A percentile compares a stretch with the other conserved stretches of the same genome.
Conservation (phyloP, 495 filamentous ascomycete species). For the Daldinia concentrica region DNA sequence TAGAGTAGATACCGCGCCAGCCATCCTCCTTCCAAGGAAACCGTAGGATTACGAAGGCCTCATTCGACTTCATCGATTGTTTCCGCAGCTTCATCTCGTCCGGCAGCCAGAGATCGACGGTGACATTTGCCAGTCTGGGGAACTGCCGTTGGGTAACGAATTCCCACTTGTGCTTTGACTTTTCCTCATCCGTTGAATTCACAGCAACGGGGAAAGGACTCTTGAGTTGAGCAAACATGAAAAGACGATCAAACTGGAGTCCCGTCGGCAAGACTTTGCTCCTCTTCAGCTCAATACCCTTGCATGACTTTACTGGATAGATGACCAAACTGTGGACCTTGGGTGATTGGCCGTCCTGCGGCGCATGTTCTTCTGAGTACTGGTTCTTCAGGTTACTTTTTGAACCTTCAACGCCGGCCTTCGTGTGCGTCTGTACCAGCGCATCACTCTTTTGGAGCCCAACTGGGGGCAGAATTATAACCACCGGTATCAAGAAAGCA, state of each 20-base stretch:
- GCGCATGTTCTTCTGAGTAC: constrained; percentile 51
- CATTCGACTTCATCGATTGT: constrained; percentile 57
- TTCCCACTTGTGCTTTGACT: constrained; percentile 69
- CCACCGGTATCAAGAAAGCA: constrained; percentile 59
- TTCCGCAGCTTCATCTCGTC: constrained; percentile 64
- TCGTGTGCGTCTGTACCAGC: constrained; percentile 55
- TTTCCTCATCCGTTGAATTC: constrained; percentile 51
- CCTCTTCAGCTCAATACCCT: constrained; percentile 75
- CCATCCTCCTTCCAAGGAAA: constrained; percentile 66
- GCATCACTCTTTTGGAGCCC: constrained; percentile 58
- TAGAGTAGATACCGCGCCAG: constrained; percentile 51
- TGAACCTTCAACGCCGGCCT: constrained; percentile 48
- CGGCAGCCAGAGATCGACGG: constrained; percentile 82
- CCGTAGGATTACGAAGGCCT: constrained; percentile 65
- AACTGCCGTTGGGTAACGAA: constrained; percentile 84
- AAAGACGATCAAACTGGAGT: constrained; percentile 84
- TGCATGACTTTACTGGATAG: constrained; percentile 90
- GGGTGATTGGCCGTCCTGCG: constrained; percentile 35
- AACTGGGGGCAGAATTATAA: constrained; percentile 58
- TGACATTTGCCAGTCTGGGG: constrained; percentile 74
- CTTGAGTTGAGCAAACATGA: constrained; percentile 79
- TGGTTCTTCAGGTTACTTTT: constrained; percentile 56
- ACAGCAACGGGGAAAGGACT: constrained; percentile 58
- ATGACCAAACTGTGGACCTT: constrained; percentile 81
- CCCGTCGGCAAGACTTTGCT: constrained; percentile 75